These are phyloP conservation scores for Ogataea philodendri DNA, from an alignment of 805 yeast genomes.

Conservation along the genomic window DNA sequence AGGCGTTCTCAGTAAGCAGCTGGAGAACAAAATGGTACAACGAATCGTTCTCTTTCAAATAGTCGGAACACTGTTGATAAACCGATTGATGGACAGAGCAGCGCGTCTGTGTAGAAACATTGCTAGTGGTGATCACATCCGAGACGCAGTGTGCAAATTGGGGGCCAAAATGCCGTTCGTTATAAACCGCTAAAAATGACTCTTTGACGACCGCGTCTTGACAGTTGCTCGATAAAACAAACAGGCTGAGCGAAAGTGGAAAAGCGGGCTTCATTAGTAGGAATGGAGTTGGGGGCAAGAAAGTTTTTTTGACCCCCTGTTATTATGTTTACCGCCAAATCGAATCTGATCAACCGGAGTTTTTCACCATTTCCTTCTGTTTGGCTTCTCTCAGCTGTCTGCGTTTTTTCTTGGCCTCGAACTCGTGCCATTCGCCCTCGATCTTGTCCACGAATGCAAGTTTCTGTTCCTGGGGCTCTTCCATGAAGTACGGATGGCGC, in stretches of 20 bases:
- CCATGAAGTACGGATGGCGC: slow-evolving; percentile 64
- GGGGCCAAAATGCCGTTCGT: slow-evolving; percentile 14
- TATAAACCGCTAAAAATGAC: slow-evolving; percentile 15
- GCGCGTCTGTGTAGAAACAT: slow-evolving; percentile 4
- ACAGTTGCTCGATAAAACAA: not conserved
- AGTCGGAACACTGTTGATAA: slow-evolving; percentile 14
- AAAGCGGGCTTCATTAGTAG: slow-evolving; percentile 1
- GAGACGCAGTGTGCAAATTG: slow-evolving; percentile 18
- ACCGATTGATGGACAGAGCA: slow-evolving; percentile 17
- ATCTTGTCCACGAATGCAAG: slow-evolving; percentile 53
- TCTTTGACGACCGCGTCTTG: slow-evolving; percentile 1
- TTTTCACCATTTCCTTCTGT: slow-evolving; percentile 17
- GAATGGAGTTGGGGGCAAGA: slow-evolving; percentile 1
- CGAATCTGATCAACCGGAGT: slow-evolving; percentile 3
- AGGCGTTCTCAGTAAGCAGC: slow-evolving; percentile 15
- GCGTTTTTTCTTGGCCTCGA: slow-evolving; percentile 82
- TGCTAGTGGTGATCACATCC: too few species aligned
- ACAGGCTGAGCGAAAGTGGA: not conserved
- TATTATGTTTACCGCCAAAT: slow-evolving; percentile 1
- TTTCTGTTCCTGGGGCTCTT: slow-evolving; percentile 64
- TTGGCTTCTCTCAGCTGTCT: slow-evolving; percentile 35
- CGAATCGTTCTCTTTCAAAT: slow-evolving; percentile 10
- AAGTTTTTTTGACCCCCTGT: not conserved
- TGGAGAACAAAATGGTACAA: slow-evolving; percentile 12
- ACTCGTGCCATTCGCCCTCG: slow-evolving; percentile 94